Evolutionary conservation across 805 yeast species (phyloP), one percentile per base, ranked within the genome.

Genomic region (Saccharomycopsis sp.): DNA sequence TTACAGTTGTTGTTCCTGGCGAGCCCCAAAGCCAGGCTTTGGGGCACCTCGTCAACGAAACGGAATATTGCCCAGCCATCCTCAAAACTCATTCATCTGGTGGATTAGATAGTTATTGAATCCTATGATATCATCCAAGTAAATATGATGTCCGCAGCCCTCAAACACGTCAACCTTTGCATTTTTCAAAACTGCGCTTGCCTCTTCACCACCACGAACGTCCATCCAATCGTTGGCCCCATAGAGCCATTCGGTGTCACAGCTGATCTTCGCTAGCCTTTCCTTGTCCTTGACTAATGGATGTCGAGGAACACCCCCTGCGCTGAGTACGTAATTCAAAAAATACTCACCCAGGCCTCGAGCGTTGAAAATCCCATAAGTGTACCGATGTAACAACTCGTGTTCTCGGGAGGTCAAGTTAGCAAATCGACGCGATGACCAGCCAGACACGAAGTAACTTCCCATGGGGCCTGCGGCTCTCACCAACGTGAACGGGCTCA

Each of bases 341-440:
- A 90, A 80, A 59, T 90, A 90, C 63, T 90, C 98, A 4, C 97
- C 97, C 0, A 94, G 85, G 0, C 98, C 98, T 3, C 71, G 75
- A 5, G 85, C 81, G 52, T 81, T 85, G 68, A 93, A 93, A 9
- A 89, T 85, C 3, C 80, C 75, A 61, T 90, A 89, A 0, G 90
- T 68, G 59, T 93, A 93, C 52, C 70, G 68, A 57, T 93, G 97
- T 52, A 90, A 65, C 4, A 75, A 66, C 19, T 62, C 60, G 19
- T 71, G 62, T 55, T 80, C 81, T 2, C 47, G 48, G 4, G 61
- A 51, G 1, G 67, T 56, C 33, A 85, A 64, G 34, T 72, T 70
- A 19, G 87, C 75, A 59, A 93, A 90, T 41, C 97, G 64, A 43
- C 96, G 68, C 5, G 77, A 71, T 2, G 94, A 77, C 97, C 97